These are phyloP conservation scores for Pythium phragmitis DNA, from an alignment of 352 stramenopile genomes.

Conservation along the genomic window DNA sequence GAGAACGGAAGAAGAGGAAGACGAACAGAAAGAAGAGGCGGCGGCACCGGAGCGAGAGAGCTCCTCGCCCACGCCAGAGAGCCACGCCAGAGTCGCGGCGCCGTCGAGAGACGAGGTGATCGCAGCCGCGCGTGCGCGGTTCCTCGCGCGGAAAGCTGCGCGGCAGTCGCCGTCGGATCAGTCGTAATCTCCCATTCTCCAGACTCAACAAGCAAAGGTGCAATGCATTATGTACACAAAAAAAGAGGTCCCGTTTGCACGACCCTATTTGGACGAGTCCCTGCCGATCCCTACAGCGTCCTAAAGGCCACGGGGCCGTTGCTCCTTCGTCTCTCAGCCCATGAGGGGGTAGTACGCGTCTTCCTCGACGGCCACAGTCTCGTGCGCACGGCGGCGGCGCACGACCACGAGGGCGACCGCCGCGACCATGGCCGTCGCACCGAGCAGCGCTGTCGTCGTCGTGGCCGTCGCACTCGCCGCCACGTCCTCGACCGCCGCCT, in stretches of 20 bases:
- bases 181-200: neutral
- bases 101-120: slow-evolving; percentile 75
- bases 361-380: slow-evolving; percentile 21
- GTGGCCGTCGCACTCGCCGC: slow-evolving; percentile 10
- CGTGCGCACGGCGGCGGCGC: slow-evolving; percentile 27
- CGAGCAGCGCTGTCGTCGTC: neutral
- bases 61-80: slow-evolving; percentile 19
- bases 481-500: slow-evolving; percentile 11
- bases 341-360: slow-evolving; percentile 65
- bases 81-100: neutral
- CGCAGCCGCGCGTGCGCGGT: slow-evolving; percentile 71
- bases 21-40: slow-evolving; percentile 52
- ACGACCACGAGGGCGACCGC: slow-evolving; percentile 33
- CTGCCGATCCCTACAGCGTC: neutral
- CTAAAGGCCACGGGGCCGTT: neutral
- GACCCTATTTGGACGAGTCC: too few species aligned
- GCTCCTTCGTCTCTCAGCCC: slow-evolving; percentile 29
- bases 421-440: slow-evolving; percentile 10
- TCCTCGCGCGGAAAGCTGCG: slow-evolving; percentile 83
- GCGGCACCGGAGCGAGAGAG: neutral
- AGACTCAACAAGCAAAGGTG: neutral
- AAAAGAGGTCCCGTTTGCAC: neutral
- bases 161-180: slow-evolving; percentile 16
- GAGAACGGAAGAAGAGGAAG: neutral
- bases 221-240: neutral